A percentile compares a stretch with the other conserved stretches of the same genome.
Conservation (phyloP, 2,329 filamentous ascomycete genomes). For the Aspergillus unguis region DNA sequence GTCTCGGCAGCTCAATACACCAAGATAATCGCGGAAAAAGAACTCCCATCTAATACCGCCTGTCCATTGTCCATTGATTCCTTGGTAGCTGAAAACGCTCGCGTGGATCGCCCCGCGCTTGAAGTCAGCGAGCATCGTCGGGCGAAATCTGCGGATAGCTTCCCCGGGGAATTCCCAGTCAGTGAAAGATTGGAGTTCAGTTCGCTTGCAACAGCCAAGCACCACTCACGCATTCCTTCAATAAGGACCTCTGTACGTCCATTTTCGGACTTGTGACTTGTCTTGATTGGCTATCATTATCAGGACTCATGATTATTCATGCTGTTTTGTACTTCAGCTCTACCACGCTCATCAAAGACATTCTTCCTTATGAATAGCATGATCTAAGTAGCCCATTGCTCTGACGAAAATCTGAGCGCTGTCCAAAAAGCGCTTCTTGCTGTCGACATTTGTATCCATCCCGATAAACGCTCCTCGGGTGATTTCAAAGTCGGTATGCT, state of each 20-base stretch:
- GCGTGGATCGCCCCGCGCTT: constrained; percentile 12
- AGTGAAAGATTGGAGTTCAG: constrained; percentile 28
- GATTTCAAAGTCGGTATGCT: constrained; percentile 59
- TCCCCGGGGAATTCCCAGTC: constrained; percentile 32
- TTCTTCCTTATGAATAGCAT: constrained; percentile 30
- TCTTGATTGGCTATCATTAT: background rate
- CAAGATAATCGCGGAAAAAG: constrained; percentile 12
- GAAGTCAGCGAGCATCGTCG: constrained; percentile 14
- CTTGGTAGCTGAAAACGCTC: constrained; percentile 7
- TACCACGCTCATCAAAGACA: constrained; percentile 7
- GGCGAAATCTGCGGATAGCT: constrained; percentile 28
- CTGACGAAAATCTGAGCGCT: constrained; percentile 72
- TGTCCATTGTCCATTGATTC: constrained; percentile 16
- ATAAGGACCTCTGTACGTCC: constrained; percentile 27
- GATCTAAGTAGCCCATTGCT: constrained; percentile 36
- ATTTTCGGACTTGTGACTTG: constrained; percentile 27
- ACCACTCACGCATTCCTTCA: constrained; percentile 20
- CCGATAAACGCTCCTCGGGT: constrained; percentile 67
- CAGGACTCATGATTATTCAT: constrained; percentile 4
- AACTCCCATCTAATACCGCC: constrained; percentile 10
- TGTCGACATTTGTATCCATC: constrained; percentile 57
- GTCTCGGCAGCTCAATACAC: constrained; percentile 16
- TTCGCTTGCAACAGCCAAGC: constrained; percentile 24
- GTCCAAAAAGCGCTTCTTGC: constrained; percentile 66
- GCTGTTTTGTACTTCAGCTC: constrained; percentile 4